These are phyloP conservation scores for Paulownia fortunei DNA, from an alignment of 257 asterid species.

Conservation along the genomic window DNA sequence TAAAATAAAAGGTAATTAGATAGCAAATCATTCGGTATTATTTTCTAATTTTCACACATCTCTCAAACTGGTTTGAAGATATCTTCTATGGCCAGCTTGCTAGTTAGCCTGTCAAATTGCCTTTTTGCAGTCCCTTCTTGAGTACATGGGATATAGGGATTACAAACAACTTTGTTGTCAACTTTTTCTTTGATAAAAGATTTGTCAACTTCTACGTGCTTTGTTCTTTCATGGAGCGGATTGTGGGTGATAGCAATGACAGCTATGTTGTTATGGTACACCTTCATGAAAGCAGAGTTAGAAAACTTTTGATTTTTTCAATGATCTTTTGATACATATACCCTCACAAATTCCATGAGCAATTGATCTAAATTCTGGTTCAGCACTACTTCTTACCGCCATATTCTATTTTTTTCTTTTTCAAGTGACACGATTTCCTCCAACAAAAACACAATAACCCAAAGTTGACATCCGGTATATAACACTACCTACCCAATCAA, in stretches of 20 bases:
- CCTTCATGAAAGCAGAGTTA: background rate
- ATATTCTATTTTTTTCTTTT: background rate
- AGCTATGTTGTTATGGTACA: background rate
- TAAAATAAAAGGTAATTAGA: too few species aligned
- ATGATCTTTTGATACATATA: background rate
- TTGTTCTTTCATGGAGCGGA: background rate
- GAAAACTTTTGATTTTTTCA: too few species aligned
- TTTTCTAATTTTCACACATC: too few species aligned
- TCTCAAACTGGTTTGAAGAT: background rate
- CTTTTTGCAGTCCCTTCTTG: background rate
- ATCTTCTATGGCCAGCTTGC: background rate
- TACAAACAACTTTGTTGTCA: background rate
- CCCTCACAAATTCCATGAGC: background rate
- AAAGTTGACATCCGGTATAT: too few species aligned
- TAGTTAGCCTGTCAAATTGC: background rate
- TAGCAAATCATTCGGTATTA: too few species aligned
- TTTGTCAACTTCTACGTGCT: background rate
- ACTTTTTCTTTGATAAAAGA: background rate
- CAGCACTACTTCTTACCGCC: background rate
- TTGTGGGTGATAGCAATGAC: background rate
- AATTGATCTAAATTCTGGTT: background rate
- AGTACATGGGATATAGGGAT: background rate
- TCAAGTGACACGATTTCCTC: background rate
- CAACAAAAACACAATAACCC: too few species aligned
- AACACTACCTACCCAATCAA: too few species aligned